Base-by-base conservation (phyloP, 371 early-diverging fungal species). In the Mortierella sp. region DNA sequence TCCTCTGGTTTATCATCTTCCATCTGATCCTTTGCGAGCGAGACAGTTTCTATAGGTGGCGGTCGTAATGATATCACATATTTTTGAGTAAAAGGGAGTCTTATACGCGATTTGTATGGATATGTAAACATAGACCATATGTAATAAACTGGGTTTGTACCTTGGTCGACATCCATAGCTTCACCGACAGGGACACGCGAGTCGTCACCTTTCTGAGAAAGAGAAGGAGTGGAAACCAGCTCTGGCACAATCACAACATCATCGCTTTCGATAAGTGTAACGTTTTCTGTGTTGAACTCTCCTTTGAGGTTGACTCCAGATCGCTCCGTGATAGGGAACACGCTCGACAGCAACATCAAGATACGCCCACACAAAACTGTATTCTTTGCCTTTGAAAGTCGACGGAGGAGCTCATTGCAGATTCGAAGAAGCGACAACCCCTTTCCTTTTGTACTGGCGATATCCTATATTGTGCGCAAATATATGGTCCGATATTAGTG, bases 291-390 rank as follows among this genome's bases (percentile, higher is more conserved):
- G 75, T 97, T 95, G 88, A 95, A 96, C 70, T 96, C 95, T 50
- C 97, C 97, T 14, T 93, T 89, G 60, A 96, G 81, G 70, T 97
- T 97, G 75, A 97, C 96, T 47, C 97, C 96, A 71, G 96, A 96
- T 55, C 96, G 91, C 82, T 97, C 98, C 11, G 91, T 91, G 48
- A 97, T 89, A 19, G 98, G 93, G 74, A 95, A 96, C 3, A 94
- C 94, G 60, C 92, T 94, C 26, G 97, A 94, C 13, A 97, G 91
- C 80, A 96, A 94, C 85, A 96, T 91, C 57, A 96, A 87, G 38
- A 97, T 95, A 24, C 96, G 94, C 2, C 97, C 97, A 79, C 96
- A 95, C 76, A 94, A 92, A n/a, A 93, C 94, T 16, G 94, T 94
- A 85, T 95, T 93, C 60, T 92, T 93, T 26, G 96, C 91, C 70